Base-by-base conservation (phyloP, 1,284 basidiomycete genomes). In the Trichosporon sp. region DNA sequence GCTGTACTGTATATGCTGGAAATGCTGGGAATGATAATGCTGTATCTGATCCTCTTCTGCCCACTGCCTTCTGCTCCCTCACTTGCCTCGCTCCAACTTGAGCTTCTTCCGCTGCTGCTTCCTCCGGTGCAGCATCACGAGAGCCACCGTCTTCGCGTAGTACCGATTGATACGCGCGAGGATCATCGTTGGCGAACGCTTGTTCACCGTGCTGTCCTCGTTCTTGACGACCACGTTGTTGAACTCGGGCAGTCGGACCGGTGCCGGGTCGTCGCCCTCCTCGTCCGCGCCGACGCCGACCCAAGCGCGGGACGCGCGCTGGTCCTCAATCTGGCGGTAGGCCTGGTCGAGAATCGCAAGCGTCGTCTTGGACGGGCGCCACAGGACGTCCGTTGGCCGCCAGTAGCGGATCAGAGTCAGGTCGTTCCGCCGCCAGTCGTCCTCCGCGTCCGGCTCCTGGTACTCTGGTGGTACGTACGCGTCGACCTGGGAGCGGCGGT, bases 321-420 rank as follows among this genome's bases (percentile, higher is more conserved):
- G 67, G 51, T 75, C 69, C 70, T 82, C 73, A 18, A 82, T 66
- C 62, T 80, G 75, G 42, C 67, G 64, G 67, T 78, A 81, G 1
- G 75, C 76, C 18, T 71, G 68, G 18, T 81, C 77, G 18, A 83
- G 72, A 1, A 80, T 71, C 0, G 73, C 67, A 11, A 80, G 64
- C 0, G 79, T 80, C 5, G 73, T 42, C 8, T 72, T 66, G 1
- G 74, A 68, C 1, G 81, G 79, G 27, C 75, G 74, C 81, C 81
- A 83, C 15, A 77, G 68, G 8, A 74, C 63, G 64, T 83, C 81
- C 31, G 70, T 73, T 2, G 80, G 80, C 35, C 81, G 70, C 79
- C 79, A 83, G 5, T 69, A 65, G 8, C 69, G 62, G 21, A 81
- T 69, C 3, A 80, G 31, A 13, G 72, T 62, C 21, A 76, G 11